Percentiles rank a stretch among this genome's conserved stretches.
Evolutionary conservation across 2,329 filamentous ascomycete genomes (phyloP).

Genomic region (Sphaerulina vaccinii): DNA sequence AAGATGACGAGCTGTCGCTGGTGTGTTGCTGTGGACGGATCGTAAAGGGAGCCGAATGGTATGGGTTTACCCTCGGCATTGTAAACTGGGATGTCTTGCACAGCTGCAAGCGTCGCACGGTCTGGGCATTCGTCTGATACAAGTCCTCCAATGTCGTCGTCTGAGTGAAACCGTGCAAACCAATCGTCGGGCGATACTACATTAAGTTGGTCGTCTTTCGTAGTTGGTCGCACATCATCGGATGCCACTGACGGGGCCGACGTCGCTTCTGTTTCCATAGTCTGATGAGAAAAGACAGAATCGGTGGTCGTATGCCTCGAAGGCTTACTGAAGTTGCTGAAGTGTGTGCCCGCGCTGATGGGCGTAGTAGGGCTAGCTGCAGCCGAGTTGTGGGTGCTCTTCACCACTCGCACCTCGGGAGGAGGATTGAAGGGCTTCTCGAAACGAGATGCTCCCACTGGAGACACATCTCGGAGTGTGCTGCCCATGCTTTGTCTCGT

Average conservation of each 20-base stretch:
- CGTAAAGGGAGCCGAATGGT: slow-evolving; percentile 64
- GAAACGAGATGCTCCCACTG: slow-evolving; percentile 34
- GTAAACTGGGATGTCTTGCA: slow-evolving; percentile 49
- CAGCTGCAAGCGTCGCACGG: slow-evolving; percentile 34
- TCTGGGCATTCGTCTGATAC: slow-evolving; percentile 37
- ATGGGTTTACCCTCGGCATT: slow-evolving; percentile 60
- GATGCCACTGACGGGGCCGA: slow-evolving; percentile 11
- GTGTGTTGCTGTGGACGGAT: slow-evolving; percentile 44
- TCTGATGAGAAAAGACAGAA: slow-evolving; percentile 21
- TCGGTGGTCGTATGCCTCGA: slow-evolving; percentile 17
- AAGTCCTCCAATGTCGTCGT: slow-evolving; percentile 30
- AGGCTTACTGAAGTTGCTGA: slow-evolving; percentile 18
- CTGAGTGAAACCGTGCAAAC: slow-evolving; percentile 37
- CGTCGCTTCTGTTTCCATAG: slow-evolving; percentile 23
- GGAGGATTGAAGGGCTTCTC: slow-evolving; percentile 30
- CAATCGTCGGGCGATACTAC: slow-evolving; percentile 34
- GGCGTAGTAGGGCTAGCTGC: slow-evolving; percentile 23
- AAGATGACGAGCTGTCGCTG: slow-evolving; percentile 42
- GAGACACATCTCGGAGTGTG: slow-evolving; percentile 27
- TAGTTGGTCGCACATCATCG: background rate
- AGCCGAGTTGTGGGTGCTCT: slow-evolving; percentile 14
- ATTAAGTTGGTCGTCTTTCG: slow-evolving; percentile 5
- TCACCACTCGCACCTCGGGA: slow-evolving; percentile 2
- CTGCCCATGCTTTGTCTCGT: slow-evolving; percentile 6
- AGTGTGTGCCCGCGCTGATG: slow-evolving; percentile 15